Conservation (phyloP, 2,329 filamentous ascomycete genomes). For the Aspergillus intermedius region DNA sequence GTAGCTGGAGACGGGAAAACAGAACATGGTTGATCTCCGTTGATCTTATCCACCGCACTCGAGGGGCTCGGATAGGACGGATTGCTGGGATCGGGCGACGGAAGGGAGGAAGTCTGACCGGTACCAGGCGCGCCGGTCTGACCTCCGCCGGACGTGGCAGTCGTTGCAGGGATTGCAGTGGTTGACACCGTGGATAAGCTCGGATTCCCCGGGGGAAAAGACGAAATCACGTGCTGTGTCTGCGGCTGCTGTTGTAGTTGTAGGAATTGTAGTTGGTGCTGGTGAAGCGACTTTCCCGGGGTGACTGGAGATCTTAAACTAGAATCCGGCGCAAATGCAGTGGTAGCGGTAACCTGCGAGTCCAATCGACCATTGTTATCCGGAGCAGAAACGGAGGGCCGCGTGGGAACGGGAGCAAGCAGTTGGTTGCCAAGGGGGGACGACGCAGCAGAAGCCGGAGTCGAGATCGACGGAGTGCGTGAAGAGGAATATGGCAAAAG, state of each 20-base stretch:
- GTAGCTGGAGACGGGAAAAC: slow-evolving; percentile 50
- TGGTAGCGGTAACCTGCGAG: background rate
- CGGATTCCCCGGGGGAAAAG: background rate
- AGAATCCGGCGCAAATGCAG: background rate
- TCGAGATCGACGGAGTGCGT: background rate
- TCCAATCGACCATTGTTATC: background rate
- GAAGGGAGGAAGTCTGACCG: slow-evolving; percentile 14
- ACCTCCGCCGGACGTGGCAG: background rate
- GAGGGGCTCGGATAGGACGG: slow-evolving; percentile 21
- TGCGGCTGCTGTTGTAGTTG: background rate
- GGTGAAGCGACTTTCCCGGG: slow-evolving; percentile 8
- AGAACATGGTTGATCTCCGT: slow-evolving; percentile 15
- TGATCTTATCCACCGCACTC: slow-evolving; percentile 11
- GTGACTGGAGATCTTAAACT: slow-evolving; percentile 17
- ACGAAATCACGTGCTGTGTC: background rate
- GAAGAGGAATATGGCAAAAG: background rate
- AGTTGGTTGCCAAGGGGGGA: background rate
- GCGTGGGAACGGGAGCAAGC: background rate
- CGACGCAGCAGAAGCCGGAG: background rate
- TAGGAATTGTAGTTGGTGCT: background rate
- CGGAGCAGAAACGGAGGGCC: background rate
- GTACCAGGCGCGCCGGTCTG: background rate
- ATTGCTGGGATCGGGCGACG: slow-evolving; percentile 25
- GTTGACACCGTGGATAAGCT: background rate
- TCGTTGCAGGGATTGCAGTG: background rate